These are phyloP conservation scores for Kodamaea jinghongensis DNA, from an alignment of 805 yeast genomes.

Conservation along the genomic window DNA sequence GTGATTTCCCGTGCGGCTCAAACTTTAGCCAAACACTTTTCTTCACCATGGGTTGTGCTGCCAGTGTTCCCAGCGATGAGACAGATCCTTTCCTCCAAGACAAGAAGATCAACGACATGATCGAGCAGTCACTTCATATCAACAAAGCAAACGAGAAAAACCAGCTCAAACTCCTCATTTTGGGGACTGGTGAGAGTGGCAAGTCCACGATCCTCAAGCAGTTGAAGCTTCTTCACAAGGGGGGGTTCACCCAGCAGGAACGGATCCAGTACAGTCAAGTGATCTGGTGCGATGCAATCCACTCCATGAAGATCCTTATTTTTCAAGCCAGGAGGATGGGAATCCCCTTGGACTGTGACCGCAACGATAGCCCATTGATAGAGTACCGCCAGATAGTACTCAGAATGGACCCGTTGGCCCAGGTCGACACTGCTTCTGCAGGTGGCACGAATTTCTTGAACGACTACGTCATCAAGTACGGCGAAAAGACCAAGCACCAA, in stretches of 20 bases:
- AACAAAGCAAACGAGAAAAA: constrained; percentile 52
- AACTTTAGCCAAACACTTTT: not conserved
- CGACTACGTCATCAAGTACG: constrained; percentile 62
- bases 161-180: constrained; percentile 67
- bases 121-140: constrained; percentile 58
- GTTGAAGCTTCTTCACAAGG: constrained; percentile 78
- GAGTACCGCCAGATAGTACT: constrained; percentile 49
- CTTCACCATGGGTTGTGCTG: constrained; percentile 63
- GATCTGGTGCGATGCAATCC: constrained; percentile 90
- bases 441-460: constrained; percentile 63
- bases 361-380: constrained; percentile 40
- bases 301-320: constrained; percentile 72
- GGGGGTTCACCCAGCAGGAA: constrained; percentile 80
- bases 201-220: constrained; percentile 91
- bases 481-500: constrained; percentile 51
- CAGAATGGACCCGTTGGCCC: constrained; percentile 56
- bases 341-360: constrained; percentile 65
- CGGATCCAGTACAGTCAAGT: constrained; percentile 77
- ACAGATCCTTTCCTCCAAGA: constrained; percentile 54
- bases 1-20: constrained; percentile 19
- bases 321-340: constrained; percentile 70
- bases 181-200: constrained; percentile 95
- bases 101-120: constrained; percentile 55
- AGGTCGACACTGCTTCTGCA: constrained; percentile 62
- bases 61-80: constrained; percentile 48